phyloP scores from a whole-genome alignment of 805 yeast genomes.

The Wickerhamiella kurtzmanii region DNA sequence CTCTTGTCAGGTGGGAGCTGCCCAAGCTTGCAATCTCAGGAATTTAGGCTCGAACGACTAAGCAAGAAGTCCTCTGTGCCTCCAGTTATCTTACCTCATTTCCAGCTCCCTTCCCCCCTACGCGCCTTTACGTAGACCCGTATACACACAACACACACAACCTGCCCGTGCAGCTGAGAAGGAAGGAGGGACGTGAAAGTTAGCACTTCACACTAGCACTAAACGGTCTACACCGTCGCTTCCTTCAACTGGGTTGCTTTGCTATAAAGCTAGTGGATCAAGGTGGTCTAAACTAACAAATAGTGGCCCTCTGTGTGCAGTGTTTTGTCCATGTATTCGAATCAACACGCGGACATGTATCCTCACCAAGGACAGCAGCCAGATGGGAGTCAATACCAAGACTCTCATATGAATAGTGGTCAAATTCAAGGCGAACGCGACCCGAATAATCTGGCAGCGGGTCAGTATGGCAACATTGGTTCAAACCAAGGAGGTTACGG shows the following conservation, averaged over 20 bases:
- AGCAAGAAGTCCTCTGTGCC: neutral
- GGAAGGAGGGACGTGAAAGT: neutral
- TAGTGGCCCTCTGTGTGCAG: neutral
- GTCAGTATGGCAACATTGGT: neutral
- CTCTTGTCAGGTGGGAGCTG: no score
- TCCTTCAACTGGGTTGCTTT: neutral
- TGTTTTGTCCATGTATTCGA: neutral
- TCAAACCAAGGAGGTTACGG: neutral
- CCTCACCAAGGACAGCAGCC: neutral
- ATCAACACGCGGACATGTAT: neutral
- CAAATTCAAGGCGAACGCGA: neutral
- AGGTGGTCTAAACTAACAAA: neutral
- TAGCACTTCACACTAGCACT: no score
- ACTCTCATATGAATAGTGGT: neutral
- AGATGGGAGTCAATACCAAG: neutral
- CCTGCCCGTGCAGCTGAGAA: neutral
- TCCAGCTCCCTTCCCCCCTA: neutral
- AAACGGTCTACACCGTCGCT: neutral
- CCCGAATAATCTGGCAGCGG: neutral
- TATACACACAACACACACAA: neutral
- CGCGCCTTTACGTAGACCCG: neutral
- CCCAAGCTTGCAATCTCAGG: no score
- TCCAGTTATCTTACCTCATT: neutral
- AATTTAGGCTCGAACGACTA: neutral
- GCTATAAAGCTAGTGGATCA: neutral